Evolutionary conservation across 2,329 filamentous ascomycete genomes (phyloP).

Genomic region (Ceratocystis eucalypticola): DNA sequence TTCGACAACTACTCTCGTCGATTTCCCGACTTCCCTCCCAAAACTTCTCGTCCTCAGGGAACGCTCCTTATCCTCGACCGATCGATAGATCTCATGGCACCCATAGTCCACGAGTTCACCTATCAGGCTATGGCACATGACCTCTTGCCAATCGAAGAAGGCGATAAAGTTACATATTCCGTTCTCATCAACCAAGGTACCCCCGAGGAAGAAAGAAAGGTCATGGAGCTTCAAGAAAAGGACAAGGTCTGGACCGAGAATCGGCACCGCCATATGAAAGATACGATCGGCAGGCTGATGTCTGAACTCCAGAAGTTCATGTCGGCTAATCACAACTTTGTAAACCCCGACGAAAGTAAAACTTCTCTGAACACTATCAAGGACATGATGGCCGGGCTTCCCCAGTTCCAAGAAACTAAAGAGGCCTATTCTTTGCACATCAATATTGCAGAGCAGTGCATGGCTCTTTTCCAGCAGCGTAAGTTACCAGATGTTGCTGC

Average conservation of each 20-base stretch:
- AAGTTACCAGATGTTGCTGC: conserved; percentile 80
- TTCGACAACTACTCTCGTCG: conserved; percentile 78
- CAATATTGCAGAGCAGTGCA: conserved; percentile 93
- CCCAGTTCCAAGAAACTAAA: conserved; percentile 91
- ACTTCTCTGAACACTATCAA: conserved; percentile 82
- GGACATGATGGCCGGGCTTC: conserved; percentile 89
- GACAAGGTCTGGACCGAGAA: conserved; percentile 95
- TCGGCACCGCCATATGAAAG: conserved; percentile 92
- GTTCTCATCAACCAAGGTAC: conserved; percentile 65
- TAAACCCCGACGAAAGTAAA: conserved; percentile 54
- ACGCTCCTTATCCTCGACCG: conserved; percentile 79
- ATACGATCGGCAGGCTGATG: conserved; percentile 87
- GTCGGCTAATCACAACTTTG: conserved; percentile 82
- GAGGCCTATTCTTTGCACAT: conserved; percentile 88
- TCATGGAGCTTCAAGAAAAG: conserved; percentile 80
- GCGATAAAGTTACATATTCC: conserved; percentile 75
- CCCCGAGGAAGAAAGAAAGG: conserved; percentile 61
- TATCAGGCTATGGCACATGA: conserved; percentile 99
- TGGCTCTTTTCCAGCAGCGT: conserved; percentile 76
- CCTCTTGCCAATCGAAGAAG: conserved; percentile 73
- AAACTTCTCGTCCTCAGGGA: conserved; percentile 62
- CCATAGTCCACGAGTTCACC: conserved; percentile 87
- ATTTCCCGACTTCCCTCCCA: conserved; percentile 72
- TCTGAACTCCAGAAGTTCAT: conserved; percentile 87
- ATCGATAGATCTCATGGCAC: conserved; percentile 81